These are phyloP conservation scores for Tetraselmis chui DNA, from an alignment of 139 green algal genomes.

Conservation along the genomic window DNA sequence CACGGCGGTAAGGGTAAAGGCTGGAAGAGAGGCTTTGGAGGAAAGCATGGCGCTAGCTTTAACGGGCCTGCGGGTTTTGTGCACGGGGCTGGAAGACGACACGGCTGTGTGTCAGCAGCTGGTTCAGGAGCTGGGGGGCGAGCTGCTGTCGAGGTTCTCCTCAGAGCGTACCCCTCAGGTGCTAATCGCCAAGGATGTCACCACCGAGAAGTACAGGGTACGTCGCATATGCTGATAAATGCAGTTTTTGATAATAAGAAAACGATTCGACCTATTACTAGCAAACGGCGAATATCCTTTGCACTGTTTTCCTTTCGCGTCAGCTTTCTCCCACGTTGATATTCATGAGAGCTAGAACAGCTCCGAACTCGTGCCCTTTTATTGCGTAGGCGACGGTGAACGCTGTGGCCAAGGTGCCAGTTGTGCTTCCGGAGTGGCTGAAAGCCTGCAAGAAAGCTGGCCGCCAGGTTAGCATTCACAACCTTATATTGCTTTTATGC, in stretches of 20 bases:
- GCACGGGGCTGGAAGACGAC: neutral
- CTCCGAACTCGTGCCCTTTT: too few relatives aligned
- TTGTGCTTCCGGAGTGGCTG: neutral
- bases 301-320: too few relatives aligned
- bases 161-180: neutral
- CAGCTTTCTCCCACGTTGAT: too few relatives aligned
- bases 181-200: neutral
- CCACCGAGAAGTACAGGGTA: neutral
- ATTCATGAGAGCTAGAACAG: too few relatives aligned
- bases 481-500: too few relatives aligned
- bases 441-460: neutral
- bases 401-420: neutral
- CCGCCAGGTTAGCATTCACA: neutral
- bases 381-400: neutral
- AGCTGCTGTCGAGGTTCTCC: neutral
- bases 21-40: too few relatives aligned
- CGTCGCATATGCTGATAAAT: too few relatives aligned
- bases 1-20: too few relatives aligned
- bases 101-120: neutral
- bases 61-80: neutral
- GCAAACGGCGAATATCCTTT: too few relatives aligned
- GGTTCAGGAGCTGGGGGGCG: neutral
- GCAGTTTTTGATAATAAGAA: too few relatives aligned
- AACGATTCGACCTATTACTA: too few relatives aligned
- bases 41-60: too few relatives aligned